Evolutionary conservation across 1,284 basidiomycete genomes (phyloP).

Genomic region (Leccinum pseudoinsigne): DNA sequence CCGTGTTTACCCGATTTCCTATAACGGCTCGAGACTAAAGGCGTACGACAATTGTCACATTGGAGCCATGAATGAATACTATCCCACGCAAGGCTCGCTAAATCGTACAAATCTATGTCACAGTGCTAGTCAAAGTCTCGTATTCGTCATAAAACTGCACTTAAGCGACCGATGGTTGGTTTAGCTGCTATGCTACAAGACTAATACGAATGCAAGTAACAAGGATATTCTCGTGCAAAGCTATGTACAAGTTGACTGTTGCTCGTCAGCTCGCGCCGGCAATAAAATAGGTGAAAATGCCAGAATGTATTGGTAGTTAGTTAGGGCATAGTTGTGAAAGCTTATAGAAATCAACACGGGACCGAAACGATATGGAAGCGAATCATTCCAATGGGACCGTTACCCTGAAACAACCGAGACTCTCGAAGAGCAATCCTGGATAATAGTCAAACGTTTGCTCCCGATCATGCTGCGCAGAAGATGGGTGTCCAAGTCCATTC

Average conservation of each 20-base stretch:
- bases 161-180: constrained; percentile 12
- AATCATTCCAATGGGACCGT: background rate
- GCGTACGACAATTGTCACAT: no score
- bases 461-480: constrained; percentile 31
- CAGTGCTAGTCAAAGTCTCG: no score
- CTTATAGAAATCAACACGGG: constrained; percentile 5
- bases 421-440: constrained; percentile 39
- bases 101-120: no score
- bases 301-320: constrained; percentile 9
- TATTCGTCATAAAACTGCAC: no score
- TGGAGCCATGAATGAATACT: no score
- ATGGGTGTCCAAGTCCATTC: constrained; percentile 26
- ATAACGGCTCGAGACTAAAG: no score
- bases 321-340: constrained; percentile 15
- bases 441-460: constrained; percentile 41
- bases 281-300: constrained; percentile 4
- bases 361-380: background rate
- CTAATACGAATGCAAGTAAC: constrained; percentile 15
- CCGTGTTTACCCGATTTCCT: no score
- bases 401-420: constrained; percentile 59
- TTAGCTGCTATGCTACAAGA: constrained; percentile 28
- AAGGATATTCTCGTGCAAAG: constrained; percentile 2
- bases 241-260: constrained; percentile 5
- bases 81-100: no score
- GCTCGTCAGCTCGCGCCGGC: constrained; percentile 3